phyloP scores from a whole-genome alignment of 768 basidiomycete genomes.

The Amanita fuliginea region DNA sequence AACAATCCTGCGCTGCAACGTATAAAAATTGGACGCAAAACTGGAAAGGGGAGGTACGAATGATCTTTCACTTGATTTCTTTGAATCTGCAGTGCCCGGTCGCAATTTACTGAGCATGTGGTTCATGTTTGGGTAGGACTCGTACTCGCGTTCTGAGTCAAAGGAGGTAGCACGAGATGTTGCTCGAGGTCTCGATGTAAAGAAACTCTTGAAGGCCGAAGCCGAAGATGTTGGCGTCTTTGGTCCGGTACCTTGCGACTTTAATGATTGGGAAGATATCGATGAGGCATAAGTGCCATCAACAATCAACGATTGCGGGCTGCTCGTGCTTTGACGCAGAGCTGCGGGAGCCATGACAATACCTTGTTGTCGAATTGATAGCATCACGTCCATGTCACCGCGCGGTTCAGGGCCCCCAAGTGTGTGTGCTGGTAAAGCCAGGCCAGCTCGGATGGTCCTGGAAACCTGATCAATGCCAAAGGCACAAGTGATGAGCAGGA shows the following conservation, averaged over 20 bases:
- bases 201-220: constrained; percentile 50
- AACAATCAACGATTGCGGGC: constrained; percentile 18
- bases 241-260: constrained; percentile 30
- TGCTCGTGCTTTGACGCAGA: constrained; percentile 16
- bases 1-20: constrained; percentile 24
- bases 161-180: constrained; percentile 38
- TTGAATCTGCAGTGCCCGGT: constrained; percentile 23
- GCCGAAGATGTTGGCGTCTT: constrained; percentile 31
- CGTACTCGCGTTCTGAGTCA: constrained; percentile 24
- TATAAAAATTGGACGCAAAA: constrained; percentile 16
- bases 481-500: neutral
- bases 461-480: neutral
- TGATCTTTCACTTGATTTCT: constrained; percentile 4
- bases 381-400: constrained; percentile 78
- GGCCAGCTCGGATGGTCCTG: constrained; percentile 61
- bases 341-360: constrained; percentile 28
- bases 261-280: constrained; percentile 30
- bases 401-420: constrained; percentile 46
- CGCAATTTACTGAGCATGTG: constrained; percentile 44
- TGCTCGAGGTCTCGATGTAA: constrained; percentile 46
- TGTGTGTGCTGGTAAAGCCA: constrained; percentile 34
- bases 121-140: constrained; percentile 47
- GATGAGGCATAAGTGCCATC: constrained; percentile 32
- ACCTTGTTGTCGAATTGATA: constrained; percentile 68
- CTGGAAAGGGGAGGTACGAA: constrained; percentile 19